Evolutionary conservation across 2,329 filamentous ascomycete genomes (phyloP).

Genomic region (Zalaria sp.): DNA sequence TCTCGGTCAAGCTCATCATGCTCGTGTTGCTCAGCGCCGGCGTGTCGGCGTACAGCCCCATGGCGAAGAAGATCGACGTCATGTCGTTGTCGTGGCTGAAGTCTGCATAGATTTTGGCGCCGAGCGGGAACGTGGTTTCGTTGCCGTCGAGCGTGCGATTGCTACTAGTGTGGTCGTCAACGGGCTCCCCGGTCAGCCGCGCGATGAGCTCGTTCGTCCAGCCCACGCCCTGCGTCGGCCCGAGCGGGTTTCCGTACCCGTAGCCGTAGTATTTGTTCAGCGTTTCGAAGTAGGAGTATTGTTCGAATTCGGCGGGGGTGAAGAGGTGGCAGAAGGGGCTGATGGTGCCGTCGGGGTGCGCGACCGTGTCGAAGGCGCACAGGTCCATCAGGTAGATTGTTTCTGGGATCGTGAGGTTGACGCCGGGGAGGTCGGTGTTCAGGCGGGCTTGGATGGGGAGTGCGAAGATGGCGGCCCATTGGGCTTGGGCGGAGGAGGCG

Average conservation of each 20-base stretch:
- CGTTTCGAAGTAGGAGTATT: slow-evolving; percentile 67
- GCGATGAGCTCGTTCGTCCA: slow-evolving; percentile 81
- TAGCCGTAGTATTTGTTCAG: slow-evolving; percentile 78
- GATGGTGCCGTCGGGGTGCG: slow-evolving; percentile 37
- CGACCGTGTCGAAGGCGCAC: slow-evolving; percentile 74
- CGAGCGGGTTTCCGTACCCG: slow-evolving; percentile 61
- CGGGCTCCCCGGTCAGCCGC: slow-evolving; percentile 54
- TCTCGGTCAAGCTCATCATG: slow-evolving; percentile 36
- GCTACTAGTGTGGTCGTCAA: slow-evolving; percentile 59
- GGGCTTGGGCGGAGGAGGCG: slow-evolving; percentile 35
- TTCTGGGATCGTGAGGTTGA: slow-evolving; percentile 47
- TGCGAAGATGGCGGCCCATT: slow-evolving; percentile 51
- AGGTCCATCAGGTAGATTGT: slow-evolving; percentile 72
- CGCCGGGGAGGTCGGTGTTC: slow-evolving; percentile 53
- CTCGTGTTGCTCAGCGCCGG: slow-evolving; percentile 30
- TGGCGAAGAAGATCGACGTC: slow-evolving; percentile 57
- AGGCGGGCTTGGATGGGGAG: slow-evolving; percentile 54
- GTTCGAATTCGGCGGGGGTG: slow-evolving; percentile 53
- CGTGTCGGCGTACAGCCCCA: slow-evolving; percentile 64
- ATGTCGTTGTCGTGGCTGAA: slow-evolving; percentile 90
- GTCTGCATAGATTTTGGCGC: slow-evolving; percentile 59
- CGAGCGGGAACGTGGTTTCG: slow-evolving; percentile 58
- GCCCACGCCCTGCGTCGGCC: slow-evolving; percentile 73
- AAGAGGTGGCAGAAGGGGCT: slow-evolving; percentile 70
- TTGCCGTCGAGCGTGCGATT: slow-evolving; percentile 64